These are phyloP conservation scores for Fagopyrum tataricum DNA, from an alignment of 148 eudicot species.

Conservation along the genomic window DNA sequence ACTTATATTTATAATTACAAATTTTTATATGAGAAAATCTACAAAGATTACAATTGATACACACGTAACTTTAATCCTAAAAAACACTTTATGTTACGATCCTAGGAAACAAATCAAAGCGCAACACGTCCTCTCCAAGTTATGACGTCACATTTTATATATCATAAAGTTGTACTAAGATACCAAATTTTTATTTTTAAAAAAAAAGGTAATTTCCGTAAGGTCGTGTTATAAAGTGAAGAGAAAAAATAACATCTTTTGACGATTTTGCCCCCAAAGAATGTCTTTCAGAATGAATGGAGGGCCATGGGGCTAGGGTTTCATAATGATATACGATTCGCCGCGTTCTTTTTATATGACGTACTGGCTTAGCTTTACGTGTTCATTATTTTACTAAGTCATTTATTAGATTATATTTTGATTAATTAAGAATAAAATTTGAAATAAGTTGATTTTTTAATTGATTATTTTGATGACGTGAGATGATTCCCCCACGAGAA, in stretches of 20 bases:
- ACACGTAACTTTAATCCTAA: too few species aligned
- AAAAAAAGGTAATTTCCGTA: not conserved
- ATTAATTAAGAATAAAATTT: not conserved
- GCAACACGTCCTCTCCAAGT: not conserved
- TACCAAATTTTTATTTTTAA: too few species aligned
- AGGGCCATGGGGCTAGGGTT: not conserved
- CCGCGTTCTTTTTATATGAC: not conserved
- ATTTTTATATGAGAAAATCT: not conserved
- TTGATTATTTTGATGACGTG: slow-evolving; percentile 2
- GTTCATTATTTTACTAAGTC: too few species aligned
- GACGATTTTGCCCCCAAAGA: not conserved
- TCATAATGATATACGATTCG: not conserved
- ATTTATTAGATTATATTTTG: not conserved
- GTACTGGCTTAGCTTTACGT: not conserved
- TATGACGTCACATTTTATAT: not conserved
- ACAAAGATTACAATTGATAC: too few species aligned
- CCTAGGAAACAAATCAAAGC: not conserved
- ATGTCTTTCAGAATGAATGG: not conserved
- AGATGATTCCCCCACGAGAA: not conserved
- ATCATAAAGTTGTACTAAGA: not conserved
- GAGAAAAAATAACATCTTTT: not conserved
- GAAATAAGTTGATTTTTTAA: not conserved
- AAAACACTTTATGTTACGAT: not conserved
- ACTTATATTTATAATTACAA: too few species aligned
- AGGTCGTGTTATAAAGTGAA: not conserved